A percentile compares a stretch with the other conserved stretches of the same genome.
These are phyloP conservation scores for Aspergillus indologenus DNA, from an alignment of 495 filamentous ascomycete species.

Conservation along the genomic window DNA sequence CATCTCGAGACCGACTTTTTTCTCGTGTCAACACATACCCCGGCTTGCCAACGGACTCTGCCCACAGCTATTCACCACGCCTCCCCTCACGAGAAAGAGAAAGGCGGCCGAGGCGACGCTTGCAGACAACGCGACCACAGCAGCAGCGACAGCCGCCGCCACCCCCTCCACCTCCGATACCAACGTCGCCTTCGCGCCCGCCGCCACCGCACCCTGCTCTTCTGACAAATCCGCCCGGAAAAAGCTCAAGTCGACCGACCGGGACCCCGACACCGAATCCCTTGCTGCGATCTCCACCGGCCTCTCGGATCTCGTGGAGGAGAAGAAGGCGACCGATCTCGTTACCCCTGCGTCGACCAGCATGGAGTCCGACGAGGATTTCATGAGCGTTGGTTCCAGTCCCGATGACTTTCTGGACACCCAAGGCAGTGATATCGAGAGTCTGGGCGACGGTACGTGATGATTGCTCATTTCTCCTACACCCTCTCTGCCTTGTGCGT, in stretches of 20 bases:
- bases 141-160: conserved; percentile 47
- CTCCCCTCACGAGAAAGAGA: conserved; percentile 75
- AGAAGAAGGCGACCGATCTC: conserved; percentile 22
- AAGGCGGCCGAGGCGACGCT: conserved; percentile 80
- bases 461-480: background rate
- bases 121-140: conserved; percentile 45
- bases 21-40: conserved; percentile 21
- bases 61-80: conserved; percentile 53
- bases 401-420: conserved; percentile 64
- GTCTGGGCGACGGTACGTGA: conserved; percentile 72
- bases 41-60: conserved; percentile 12
- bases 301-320: conserved; percentile 14
- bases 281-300: conserved; percentile 9
- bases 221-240: conserved; percentile 17
- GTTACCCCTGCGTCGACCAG: conserved; percentile 50
- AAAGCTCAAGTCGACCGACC: conserved; percentile 14
- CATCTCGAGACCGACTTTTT: conserved; percentile 19
- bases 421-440: conserved; percentile 73
- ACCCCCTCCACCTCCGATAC: conserved; percentile 39
- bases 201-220: conserved; percentile 29
- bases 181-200: conserved; percentile 24
- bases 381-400: conserved; percentile 81
- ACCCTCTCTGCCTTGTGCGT: background rate
- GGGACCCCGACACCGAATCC: conserved; percentile 7
- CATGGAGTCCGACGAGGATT: conserved; percentile 98